phyloP scores from a whole-genome alignment of 192 early-diverging fungal genomes.

The Dissophora globulifera region DNA sequence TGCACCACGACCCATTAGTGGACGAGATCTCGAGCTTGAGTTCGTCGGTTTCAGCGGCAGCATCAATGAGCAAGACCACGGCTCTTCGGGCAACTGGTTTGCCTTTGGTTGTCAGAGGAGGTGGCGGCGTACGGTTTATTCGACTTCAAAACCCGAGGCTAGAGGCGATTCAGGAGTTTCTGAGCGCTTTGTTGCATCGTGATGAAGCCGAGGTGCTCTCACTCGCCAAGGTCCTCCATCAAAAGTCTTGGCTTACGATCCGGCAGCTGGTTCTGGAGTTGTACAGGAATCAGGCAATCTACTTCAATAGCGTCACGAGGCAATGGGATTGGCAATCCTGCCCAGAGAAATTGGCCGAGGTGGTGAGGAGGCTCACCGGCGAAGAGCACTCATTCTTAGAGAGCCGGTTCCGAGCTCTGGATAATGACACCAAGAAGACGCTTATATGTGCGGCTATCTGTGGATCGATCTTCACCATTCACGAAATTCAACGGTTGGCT shows the following conservation, averaged over 20 bases:
- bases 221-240: constrained; percentile 25
- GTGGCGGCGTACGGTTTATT: constrained; percentile 46
- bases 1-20: constrained; percentile 25
- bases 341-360: constrained; percentile 24
- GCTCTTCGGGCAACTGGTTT: constrained; percentile 15
- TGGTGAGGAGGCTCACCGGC: constrained; percentile 36
- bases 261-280: constrained; percentile 38
- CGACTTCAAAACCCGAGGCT: constrained; percentile 23
- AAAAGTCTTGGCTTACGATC: constrained; percentile 42
- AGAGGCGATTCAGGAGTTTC: constrained; percentile 38
- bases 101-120: constrained; percentile 33
- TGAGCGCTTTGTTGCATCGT: constrained; percentile 24
- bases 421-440: constrained; percentile 47
- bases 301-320: constrained; percentile 11
- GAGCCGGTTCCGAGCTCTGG: constrained; percentile 21
- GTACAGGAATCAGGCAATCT: constrained; percentile 39
- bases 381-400: constrained; percentile 40
- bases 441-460: constrained; percentile 43
- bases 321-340: constrained; percentile 41
- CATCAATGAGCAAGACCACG: constrained; percentile 23
- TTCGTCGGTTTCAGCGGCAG: not conserved
- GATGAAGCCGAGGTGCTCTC: constrained; percentile 20
- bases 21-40: constrained; percentile 20
- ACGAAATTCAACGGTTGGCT: constrained; percentile 28
- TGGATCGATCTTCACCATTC: constrained; percentile 26